phyloP scores from a whole-genome alignment of 106 monocot genomes.

The Hemerocallis citrina region DNA sequence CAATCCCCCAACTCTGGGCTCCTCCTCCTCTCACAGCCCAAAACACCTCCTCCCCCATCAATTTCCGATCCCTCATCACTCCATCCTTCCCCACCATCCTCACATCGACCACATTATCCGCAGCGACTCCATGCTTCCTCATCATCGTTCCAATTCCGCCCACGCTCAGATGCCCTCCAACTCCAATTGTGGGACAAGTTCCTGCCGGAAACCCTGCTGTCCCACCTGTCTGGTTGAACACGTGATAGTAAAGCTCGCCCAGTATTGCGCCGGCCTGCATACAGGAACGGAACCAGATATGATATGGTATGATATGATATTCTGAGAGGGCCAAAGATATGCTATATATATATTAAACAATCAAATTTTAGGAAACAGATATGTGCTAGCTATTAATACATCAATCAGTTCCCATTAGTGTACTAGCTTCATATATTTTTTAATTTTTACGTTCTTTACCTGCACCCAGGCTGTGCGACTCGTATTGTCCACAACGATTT shows the following conservation, averaged over 20 bases:
- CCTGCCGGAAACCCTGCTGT: not conserved
- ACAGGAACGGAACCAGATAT: no score
- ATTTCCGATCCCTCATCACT: not conserved
- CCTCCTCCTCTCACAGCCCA: slow-evolving; percentile 4
- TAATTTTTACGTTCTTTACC: no score
- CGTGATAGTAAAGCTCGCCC: not conserved
- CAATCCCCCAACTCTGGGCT: not conserved
- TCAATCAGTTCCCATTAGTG: no score
- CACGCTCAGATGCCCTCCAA: not conserved
- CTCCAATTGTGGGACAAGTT: not conserved
- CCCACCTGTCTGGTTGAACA: not conserved
- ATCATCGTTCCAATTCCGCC: not conserved
- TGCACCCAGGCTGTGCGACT: not conserved
- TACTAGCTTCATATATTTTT: no score
- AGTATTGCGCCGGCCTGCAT: not conserved
- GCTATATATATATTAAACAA: no score
- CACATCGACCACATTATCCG: slow-evolving; percentile 1
- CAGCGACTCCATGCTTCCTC: not conserved
- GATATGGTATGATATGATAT: no score
- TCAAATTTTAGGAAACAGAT: no score
- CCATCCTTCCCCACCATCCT: not conserved
- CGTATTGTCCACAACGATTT: not conserved
- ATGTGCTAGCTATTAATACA: no score
- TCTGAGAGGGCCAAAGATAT: no score
- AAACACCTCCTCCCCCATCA: not conserved